Percentiles rank a stretch among this genome's conserved stretches.
These are phyloP conservation scores for Quercus engelmannii DNA, from an alignment of 306 rosid genomes.

Conservation along the genomic window DNA sequence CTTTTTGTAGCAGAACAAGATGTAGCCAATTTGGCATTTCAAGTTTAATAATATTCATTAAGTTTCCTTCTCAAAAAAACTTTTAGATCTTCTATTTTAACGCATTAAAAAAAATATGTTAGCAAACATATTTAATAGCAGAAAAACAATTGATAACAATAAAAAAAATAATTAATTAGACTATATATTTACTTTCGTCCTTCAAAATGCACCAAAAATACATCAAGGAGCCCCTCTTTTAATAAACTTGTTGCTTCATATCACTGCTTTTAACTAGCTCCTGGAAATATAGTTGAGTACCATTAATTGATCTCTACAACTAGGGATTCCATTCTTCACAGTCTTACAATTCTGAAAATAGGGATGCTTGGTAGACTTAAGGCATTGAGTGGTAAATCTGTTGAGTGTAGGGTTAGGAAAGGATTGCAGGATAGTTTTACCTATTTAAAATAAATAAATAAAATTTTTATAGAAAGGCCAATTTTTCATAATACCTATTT, in stretches of 20 bases:
- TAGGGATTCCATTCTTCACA: not conserved
- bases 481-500: not conserved
- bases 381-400: not conserved
- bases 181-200: not conserved
- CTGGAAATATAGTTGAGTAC: not conserved
- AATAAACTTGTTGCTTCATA: not conserved
- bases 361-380: not conserved
- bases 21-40: no score
- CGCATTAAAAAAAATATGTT: no score
- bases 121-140: no score
- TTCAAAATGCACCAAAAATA: constrained; percentile 18
- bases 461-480: not conserved
- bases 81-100: no score
- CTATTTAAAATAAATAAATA: not conserved
- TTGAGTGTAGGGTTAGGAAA: not conserved
- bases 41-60: no score
- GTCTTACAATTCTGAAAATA: not conserved
- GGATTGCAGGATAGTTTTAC: not conserved
- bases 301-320: not conserved
- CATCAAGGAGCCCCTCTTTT: not conserved
- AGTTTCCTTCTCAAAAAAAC: no score
- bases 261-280: not conserved
- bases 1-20: no score
- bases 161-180: no score
- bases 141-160: no score